phyloP scores from a whole-genome alignment of 164 flowering plant genomes.

The Vitis cinerea region DNA sequence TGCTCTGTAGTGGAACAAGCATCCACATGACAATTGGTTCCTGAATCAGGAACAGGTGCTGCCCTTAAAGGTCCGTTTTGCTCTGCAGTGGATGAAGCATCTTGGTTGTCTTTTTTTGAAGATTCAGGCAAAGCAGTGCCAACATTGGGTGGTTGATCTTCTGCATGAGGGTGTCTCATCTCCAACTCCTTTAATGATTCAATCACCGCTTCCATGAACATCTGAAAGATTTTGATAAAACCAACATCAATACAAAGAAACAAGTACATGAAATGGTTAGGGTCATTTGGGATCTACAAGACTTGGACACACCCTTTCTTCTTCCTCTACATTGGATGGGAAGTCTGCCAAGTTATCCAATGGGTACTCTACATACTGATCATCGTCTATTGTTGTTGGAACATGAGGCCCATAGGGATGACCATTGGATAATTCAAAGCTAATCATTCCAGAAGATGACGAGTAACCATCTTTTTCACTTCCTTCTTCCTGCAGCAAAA shows the following conservation, averaged over 20 bases:
- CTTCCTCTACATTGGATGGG: conserved; percentile 78
- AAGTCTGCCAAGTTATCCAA: conserved; percentile 64
- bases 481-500: conserved; percentile 49
- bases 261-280: background rate
- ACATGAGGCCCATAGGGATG: conserved; percentile 60
- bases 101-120: conserved; percentile 18
- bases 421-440: conserved; percentile 74
- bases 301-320: conserved; percentile 62
- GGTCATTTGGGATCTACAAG: too few species aligned
- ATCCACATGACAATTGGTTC: background rate
- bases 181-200: conserved; percentile 75
- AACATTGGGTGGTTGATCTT: conserved; percentile 23
- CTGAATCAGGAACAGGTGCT: too few species aligned
- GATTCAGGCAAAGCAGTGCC: conserved; percentile 17
- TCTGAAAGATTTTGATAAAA: conserved; percentile 37
- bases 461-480: conserved; percentile 33
- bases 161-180: conserved; percentile 35
- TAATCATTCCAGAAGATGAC: conserved; percentile 75
- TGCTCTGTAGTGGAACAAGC: conserved; percentile 6
- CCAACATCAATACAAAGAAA: background rate
- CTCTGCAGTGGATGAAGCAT: conserved; percentile 27
- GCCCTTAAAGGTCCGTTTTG: background rate
- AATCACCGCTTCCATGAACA: conserved; percentile 84
- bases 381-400: conserved; percentile 63
- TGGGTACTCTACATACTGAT: conserved; percentile 75